Evolutionary conservation across 1,284 basidiomycete species (phyloP).

Genomic region (Tilletia horrida): DNA sequence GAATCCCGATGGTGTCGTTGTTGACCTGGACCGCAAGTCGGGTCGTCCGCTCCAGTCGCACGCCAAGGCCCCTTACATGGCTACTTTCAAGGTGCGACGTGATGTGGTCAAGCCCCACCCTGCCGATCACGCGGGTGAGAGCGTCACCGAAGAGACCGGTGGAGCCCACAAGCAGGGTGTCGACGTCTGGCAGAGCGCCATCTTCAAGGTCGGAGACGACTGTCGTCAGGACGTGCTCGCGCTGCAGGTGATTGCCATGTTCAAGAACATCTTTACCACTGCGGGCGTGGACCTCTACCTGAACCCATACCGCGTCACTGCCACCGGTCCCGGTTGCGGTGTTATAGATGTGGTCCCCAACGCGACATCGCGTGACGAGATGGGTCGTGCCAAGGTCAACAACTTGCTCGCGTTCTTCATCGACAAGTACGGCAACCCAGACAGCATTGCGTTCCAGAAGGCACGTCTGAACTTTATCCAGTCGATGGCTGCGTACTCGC

Average conservation of each 20-base stretch:
- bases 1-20: conserved; percentile 92
- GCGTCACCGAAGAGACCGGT: conserved; percentile 51
- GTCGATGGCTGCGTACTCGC: conserved; percentile 98
- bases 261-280: conserved; percentile 90
- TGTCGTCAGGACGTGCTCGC: conserved; percentile 97
- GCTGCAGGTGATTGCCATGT: conserved; percentile 96
- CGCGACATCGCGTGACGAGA: conserved; percentile 95
- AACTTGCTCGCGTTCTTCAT: conserved; percentile 90
- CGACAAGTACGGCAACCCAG: conserved; percentile 86
- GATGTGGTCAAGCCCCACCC: conserved; percentile 26
- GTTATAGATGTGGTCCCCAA: conserved; percentile 99
- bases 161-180: conserved; percentile 31
- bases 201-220: conserved; percentile 99
- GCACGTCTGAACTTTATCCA: conserved; percentile 95
- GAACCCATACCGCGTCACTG: conserved; percentile 94
- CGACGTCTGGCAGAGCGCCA: conserved; percentile 92
- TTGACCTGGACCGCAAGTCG: conserved; percentile 94
- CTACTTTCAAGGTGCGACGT: conserved; percentile 84
- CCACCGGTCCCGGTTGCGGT: conserved; percentile 95
- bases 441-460: conserved; percentile 83
- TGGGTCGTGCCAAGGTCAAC: conserved; percentile 98
- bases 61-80: conserved; percentile 99
- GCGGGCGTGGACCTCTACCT: conserved; percentile 88
- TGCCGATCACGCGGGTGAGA: conserved; percentile 43
- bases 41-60: conserved; percentile 94